These are phyloP conservation scores for Tolypocladium album DNA, from an alignment of 2,329 filamentous ascomycete genomes.

Conservation along the genomic window DNA sequence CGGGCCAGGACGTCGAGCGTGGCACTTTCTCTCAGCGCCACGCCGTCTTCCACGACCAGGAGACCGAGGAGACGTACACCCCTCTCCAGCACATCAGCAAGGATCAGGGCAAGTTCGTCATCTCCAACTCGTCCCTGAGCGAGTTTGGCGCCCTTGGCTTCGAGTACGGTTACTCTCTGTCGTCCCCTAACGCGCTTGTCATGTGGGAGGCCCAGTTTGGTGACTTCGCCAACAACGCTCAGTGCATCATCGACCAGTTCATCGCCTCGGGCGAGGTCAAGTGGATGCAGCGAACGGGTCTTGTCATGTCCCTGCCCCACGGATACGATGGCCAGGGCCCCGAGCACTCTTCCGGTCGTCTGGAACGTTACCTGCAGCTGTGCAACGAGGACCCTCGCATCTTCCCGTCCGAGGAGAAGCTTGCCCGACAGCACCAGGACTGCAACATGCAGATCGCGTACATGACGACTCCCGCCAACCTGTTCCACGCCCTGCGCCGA, in stretches of 20 bases:
- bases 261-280: constrained; percentile 95
- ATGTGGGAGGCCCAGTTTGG: constrained; percentile 99
- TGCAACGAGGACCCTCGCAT: constrained; percentile 95
- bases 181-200: constrained; percentile 90
- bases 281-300: constrained; percentile 95
- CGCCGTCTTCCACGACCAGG: constrained; percentile 94
- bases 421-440: constrained; percentile 96
- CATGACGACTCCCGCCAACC: constrained; percentile 91
- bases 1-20: constrained; percentile 97
- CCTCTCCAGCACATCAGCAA: constrained; percentile 81
- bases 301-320: constrained; percentile 93
- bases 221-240: constrained; percentile 98
- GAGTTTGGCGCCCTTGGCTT: constrained; percentile 74
- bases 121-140: constrained; percentile 84
- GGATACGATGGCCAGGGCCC: constrained; percentile 97
- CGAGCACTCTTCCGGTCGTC: constrained; percentile 93
- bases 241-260: constrained; percentile 98
- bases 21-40: constrained; percentile 98
- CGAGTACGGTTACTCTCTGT: constrained; percentile 96
- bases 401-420: constrained; percentile 79
- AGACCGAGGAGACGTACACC: constrained; percentile 85
- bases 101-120: constrained; percentile 91
- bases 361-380: constrained; percentile 94
- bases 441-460: constrained; percentile 99
- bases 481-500: constrained; percentile 92